phyloP scores from a whole-genome alignment of 2,329 filamentous ascomycete species.

The Trichophyton benhamiae region DNA sequence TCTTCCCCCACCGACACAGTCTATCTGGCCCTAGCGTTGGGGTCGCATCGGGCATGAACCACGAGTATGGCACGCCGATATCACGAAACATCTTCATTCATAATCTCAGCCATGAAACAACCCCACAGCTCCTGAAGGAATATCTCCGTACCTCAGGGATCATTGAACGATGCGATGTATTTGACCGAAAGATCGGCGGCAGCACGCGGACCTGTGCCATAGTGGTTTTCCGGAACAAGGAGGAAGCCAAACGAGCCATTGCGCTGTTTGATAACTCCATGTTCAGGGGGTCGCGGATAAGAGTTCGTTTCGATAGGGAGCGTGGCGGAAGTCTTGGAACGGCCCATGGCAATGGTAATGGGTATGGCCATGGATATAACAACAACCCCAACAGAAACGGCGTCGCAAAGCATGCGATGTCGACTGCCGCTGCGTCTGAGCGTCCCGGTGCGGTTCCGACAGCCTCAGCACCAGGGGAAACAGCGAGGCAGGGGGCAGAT shows the following conservation, averaged over 20 bases:
- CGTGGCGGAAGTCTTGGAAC: slow-evolving; percentile 8
- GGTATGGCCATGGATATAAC: not conserved
- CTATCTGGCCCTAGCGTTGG: slow-evolving; percentile 8
- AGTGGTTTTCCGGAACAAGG: slow-evolving; percentile 22
- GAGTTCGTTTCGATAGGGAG: slow-evolving; percentile 23
- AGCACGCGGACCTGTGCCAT: slow-evolving; percentile 19
- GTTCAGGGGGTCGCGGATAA: slow-evolving; percentile 24
- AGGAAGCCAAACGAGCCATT: slow-evolving; percentile 27
- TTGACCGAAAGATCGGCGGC: slow-evolving; percentile 15
- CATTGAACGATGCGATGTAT: slow-evolving; percentile 25
- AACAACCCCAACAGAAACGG: not conserved
- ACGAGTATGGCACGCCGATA: not conserved
- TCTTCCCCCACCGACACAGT: slow-evolving; percentile 7
- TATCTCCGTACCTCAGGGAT: slow-evolving; percentile 21
- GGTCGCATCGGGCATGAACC: slow-evolving; percentile 9
- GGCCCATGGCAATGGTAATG: slow-evolving; percentile 4
- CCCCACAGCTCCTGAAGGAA: slow-evolving; percentile 18
- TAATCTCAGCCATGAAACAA: slow-evolving; percentile 22
- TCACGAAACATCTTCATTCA: slow-evolving; percentile 17
- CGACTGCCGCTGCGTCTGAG: not conserved
- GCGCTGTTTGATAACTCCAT: slow-evolving; percentile 23
- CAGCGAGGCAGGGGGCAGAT: not conserved
- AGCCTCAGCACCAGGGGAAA: no score
- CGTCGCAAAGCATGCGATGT: not conserved
- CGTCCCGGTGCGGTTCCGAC: not conserved